phyloP scores from a whole-genome alignment of 2,329 filamentous ascomycete species.

The Colletotrichum sp. region DNA sequence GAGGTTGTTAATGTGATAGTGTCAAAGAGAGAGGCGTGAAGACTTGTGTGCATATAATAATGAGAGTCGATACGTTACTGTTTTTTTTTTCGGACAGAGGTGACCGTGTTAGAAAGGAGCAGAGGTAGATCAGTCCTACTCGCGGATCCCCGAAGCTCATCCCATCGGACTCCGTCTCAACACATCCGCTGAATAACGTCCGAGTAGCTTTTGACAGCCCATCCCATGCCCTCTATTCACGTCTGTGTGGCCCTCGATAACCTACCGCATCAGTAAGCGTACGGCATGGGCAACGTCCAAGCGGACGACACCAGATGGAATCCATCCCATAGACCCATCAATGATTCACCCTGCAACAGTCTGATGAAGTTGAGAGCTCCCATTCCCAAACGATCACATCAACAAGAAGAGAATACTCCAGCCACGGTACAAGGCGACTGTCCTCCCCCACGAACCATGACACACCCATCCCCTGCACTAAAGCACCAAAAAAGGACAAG shows the following conservation, averaged over 20 bases:
- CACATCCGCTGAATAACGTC: background rate
- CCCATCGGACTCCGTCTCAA: background rate
- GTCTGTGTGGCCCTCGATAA: background rate
- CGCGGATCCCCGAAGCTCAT: background rate
- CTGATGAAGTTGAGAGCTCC: background rate
- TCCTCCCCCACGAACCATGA: background rate
- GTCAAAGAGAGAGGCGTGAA: background rate
- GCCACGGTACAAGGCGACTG: accelerated
- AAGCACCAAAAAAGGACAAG: accelerated
- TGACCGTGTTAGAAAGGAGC: no score
- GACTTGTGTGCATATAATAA: background rate
- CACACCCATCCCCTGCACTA: accelerated
- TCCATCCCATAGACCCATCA: background rate
- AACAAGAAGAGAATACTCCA: background rate
- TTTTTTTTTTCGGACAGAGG: background rate
- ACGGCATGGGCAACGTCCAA: background rate
- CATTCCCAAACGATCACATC: background rate
- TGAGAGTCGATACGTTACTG: background rate
- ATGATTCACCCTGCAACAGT: accelerated
- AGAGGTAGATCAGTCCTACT: background rate
- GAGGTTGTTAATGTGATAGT: background rate
- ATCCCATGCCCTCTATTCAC: background rate
- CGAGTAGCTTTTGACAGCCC: background rate
- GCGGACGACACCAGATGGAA: background rate
- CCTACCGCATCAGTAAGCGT: background rate